These are phyloP conservation scores for Pinus tabuliformis DNA, from an alignment of 75 land plant species.

Conservation along the genomic window DNA sequence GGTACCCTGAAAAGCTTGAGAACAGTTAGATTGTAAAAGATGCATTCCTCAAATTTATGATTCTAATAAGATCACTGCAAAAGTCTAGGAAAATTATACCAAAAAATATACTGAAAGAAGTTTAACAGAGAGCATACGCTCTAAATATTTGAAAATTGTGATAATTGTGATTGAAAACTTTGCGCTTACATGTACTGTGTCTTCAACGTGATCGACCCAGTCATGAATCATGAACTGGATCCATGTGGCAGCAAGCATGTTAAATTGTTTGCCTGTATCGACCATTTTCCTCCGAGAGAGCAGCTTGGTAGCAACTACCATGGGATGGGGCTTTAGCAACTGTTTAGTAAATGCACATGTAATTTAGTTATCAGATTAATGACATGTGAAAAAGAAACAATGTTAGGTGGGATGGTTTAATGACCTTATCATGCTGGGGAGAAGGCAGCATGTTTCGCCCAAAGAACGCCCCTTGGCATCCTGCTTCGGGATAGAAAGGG, in stretches of 20 bases:
- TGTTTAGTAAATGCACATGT: constrained; percentile 1
- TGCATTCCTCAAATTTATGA: too few relatives aligned
- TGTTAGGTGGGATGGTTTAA: too few relatives aligned
- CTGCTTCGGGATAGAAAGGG: background rate
- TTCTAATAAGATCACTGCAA: too few relatives aligned
- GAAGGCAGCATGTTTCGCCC: constrained; percentile 56
- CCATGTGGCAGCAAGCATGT: constrained; percentile 66
- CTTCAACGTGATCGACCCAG: constrained; percentile 53
- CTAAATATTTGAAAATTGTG: too few relatives aligned
- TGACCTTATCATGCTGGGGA: constrained; percentile 13
- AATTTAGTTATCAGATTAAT: too few relatives aligned
- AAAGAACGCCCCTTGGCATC: constrained; percentile 39
- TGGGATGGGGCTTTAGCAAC: constrained; percentile 57
- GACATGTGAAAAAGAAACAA: too few relatives aligned
- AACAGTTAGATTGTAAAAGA: too few relatives aligned
- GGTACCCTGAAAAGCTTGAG: too few relatives aligned
- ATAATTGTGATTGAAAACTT: too few relatives aligned
- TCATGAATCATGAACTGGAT: constrained; percentile 32
- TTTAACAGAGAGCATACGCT: too few relatives aligned
- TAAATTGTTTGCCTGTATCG: constrained; percentile 56
- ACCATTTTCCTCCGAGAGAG: constrained; percentile 34
- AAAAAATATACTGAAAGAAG: too few relatives aligned
- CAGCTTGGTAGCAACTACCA: constrained; percentile 58
- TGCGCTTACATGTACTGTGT: constrained; percentile 24
- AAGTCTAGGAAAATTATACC: too few relatives aligned